Conservation (phyloP, 176 grass and related monocot species). For the Zoysia japonica region DNA sequence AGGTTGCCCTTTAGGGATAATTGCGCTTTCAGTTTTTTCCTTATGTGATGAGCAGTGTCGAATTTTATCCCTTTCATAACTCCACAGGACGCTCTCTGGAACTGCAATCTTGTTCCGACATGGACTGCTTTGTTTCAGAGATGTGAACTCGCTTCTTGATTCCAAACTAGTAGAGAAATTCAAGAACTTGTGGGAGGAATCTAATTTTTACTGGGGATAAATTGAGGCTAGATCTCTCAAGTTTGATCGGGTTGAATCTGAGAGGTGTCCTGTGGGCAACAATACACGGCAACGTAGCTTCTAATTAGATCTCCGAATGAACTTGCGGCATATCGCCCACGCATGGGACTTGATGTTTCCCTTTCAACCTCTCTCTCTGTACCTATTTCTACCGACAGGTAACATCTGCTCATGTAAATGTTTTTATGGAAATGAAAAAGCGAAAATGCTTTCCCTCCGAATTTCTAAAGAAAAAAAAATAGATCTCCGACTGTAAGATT, state of each 20-base stretch:
- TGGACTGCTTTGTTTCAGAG: constrained; percentile 42
- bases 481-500: not conserved
- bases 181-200: constrained; percentile 89
- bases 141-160: constrained; percentile 77
- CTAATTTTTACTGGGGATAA: constrained; percentile 70
- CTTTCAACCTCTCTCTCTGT: too few relatives aligned
- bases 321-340: too few relatives aligned
- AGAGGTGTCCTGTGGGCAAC: constrained; percentile 36
- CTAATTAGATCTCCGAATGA: too few relatives aligned
- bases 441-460: too few relatives aligned
- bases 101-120: not conserved
- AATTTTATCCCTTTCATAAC: not conserved
- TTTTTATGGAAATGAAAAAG: too few relatives aligned
- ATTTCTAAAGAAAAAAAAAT: not conserved
- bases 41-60: not conserved
- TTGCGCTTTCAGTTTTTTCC: not conserved
- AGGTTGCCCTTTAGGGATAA: not conserved
- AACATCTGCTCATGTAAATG: too few relatives aligned
- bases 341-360: too few relatives aligned
- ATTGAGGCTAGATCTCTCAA: constrained; percentile 74
- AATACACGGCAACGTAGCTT: not conserved
- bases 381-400: too few relatives aligned
- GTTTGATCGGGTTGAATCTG: constrained; percentile 65
- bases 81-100: not conserved
- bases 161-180: constrained; percentile 80